These are phyloP conservation scores for Phialophora expanda DNA, from an alignment of 2,329 filamentous ascomycete genomes.

Conservation along the genomic window DNA sequence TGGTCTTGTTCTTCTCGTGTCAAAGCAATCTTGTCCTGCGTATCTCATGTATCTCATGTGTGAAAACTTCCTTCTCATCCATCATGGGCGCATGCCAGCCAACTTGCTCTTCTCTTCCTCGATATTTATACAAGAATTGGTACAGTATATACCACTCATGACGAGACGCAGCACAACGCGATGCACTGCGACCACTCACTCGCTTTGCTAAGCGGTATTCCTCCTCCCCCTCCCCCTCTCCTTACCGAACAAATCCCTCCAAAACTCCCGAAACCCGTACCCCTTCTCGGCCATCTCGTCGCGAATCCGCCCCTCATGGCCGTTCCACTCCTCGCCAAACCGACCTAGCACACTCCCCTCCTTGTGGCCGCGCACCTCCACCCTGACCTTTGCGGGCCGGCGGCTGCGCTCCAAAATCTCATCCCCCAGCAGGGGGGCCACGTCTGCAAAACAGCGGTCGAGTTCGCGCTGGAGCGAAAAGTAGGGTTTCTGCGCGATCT, in stretches of 20 bases:
- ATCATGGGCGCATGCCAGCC: neutral
- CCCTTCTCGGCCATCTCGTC: conserved; percentile 71
- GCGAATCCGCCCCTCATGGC: conserved; percentile 64
- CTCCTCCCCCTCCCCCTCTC: conserved; percentile 2
- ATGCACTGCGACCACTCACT: too few species aligned
- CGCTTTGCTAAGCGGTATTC: neutral
- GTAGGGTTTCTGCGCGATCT: conserved; percentile 91
- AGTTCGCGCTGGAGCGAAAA: conserved; percentile 83
- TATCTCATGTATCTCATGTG: neutral
- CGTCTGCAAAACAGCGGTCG: conserved; percentile 78
- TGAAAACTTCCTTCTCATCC: neutral
- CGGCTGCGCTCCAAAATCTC: conserved; percentile 74
- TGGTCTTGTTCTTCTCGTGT: neutral
- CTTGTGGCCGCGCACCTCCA: conserved; percentile 48
- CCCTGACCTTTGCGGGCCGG: conserved; percentile 50
- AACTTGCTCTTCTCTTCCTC: neutral
- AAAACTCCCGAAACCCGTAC: conserved; percentile 89
- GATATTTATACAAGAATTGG: neutral
- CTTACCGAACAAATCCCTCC: conserved; percentile 73
- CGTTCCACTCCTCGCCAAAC: conserved; percentile 56
- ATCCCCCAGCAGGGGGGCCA: conserved; percentile 74
- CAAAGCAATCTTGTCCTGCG: neutral
- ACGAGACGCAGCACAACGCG: neutral
- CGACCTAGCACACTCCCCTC: conserved; percentile 65
- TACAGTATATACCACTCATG: too few species aligned